Base-by-base conservation (phyloP, 371 early-diverging fungal genomes). In the Mortierella sp. region DNA sequence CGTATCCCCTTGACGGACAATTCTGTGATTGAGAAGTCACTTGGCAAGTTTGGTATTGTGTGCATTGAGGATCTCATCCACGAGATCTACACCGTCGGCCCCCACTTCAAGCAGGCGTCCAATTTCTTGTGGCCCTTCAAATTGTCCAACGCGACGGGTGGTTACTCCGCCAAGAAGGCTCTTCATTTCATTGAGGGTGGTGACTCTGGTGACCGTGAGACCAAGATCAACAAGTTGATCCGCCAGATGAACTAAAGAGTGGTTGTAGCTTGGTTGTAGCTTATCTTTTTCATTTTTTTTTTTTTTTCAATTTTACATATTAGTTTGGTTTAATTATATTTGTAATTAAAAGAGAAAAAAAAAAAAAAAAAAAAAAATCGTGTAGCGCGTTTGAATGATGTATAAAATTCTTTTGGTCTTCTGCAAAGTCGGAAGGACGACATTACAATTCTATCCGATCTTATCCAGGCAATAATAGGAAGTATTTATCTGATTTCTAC, bases 121-220 rank as follows among this genome's bases (percentile, higher is more conserved):
- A 97, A 95, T 94, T 99, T 99, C 93, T 89, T 99, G 85, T 98
- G 98, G 97, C 97, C 99, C 85, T 99, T 99, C 95, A 96, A 96
- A 92, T 94, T 99, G 75, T 96, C 95, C 83, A 96, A 95, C 93
- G 99, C 99, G 84, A 97, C 89, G 83, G 98, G 98, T 85, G 98
- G 98, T 77, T 99, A 94, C 95, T 88, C 88, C 74, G 91, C 90
- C 67, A 97, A 97, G 92, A 99, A 99, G 94, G 90, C 94, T 76
- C 90, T 89, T 68, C 97, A 98, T 93, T 99, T 97, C 87, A 93
- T 98, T 70, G 96, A 99, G 88, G 99, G 99, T 86, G 99, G 99
- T 87, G 96, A 97, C 86, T 87, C 90, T 77, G 99, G 99, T 81
- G 95, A 99, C 91, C 97, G 99, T 84, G 98, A 98, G 87, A 88